Base-by-base conservation (phyloP, 371 early-diverging fungal species). In the Mucor velutinosus region DNA sequence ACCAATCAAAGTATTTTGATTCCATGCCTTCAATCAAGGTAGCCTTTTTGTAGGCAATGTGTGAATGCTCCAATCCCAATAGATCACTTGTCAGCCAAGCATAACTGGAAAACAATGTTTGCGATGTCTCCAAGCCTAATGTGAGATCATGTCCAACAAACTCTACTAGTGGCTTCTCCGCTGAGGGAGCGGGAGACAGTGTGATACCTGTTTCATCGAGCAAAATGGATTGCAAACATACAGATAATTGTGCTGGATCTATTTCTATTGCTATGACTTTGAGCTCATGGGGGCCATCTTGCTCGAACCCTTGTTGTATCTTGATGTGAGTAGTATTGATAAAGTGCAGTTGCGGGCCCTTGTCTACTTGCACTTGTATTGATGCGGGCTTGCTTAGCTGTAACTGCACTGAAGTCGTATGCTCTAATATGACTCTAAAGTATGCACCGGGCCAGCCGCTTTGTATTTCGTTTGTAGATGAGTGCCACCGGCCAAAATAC, bases 391-490 rank as follows among this genome's bases (percentile, higher is more conserved):
- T 65, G 17, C 47, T 72, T 7, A 81, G 64, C 25, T 66, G 60
- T 3, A 82, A 47, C 35, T 64, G 59, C 12, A 79, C 63, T 33
- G 25, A 56, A 15, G 55, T 32, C 7, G 73, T 73, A 7, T 65
- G 51, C 30, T 73, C 37, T n/a, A 71, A 29, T n/a, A 62, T 60
- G 3, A 76, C 71, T 67, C 73, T 74, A 30, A 79, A 72, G 64
- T 82, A 82, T 37, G 82, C 79, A 41, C 82, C 82, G 25, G 82
- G 79, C 82, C 82, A 82, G 37, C 72, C 65, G 58, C 75, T 79
- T 64, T 71, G 70, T 29, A 77, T 78, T 27, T 60, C 58, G 11
- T 65, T 55, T 12, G 56, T 11, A n/a, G 69, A 64, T 11, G 64
- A 32, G n/a, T 72, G 76, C 82, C 82, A 82, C 47, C 76, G 77